phyloP scores from a whole-genome alignment of 305 asterid genomes.

The Rubia peregrina region DNA sequence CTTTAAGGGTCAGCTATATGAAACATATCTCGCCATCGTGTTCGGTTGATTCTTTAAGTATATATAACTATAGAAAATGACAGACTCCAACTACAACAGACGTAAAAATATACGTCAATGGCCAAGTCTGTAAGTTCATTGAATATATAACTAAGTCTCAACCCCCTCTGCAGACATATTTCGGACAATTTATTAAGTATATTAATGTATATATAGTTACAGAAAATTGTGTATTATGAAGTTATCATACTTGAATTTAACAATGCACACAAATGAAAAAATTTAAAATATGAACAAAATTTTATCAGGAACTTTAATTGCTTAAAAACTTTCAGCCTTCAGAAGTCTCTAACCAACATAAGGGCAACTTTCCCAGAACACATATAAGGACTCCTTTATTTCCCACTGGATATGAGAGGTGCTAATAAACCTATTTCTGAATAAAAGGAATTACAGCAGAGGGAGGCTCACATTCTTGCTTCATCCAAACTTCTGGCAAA shows the following conservation, averaged over 20 bases:
- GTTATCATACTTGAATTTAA: neutral
- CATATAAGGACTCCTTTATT: neutral
- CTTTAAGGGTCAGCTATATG: neutral
- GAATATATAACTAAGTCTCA: neutral
- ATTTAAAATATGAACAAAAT: too few relatives aligned
- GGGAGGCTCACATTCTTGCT: constrained; percentile 72
- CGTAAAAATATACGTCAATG: neutral
- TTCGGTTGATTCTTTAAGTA: neutral
- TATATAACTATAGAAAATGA: neutral
- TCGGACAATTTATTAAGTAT: neutral
- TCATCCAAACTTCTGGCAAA: constrained; percentile 76
- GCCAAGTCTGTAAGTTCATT: neutral
- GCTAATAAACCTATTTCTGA: neutral
- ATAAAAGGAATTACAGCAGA: constrained; percentile 10
- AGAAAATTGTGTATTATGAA: neutral
- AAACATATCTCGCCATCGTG: neutral
- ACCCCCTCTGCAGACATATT: neutral
- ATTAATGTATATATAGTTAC: neutral
- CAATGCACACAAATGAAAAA: too few relatives aligned
- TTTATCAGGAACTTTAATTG: neutral
- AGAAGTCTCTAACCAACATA: neutral
- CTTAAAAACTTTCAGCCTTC: neutral
- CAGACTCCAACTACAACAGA: neutral
- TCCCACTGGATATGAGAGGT: neutral
- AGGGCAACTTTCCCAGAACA: neutral